These are phyloP conservation scores for Phytophthora colocasiae DNA, from an alignment of 352 stramenopile genomes.

Conservation along the genomic window DNA sequence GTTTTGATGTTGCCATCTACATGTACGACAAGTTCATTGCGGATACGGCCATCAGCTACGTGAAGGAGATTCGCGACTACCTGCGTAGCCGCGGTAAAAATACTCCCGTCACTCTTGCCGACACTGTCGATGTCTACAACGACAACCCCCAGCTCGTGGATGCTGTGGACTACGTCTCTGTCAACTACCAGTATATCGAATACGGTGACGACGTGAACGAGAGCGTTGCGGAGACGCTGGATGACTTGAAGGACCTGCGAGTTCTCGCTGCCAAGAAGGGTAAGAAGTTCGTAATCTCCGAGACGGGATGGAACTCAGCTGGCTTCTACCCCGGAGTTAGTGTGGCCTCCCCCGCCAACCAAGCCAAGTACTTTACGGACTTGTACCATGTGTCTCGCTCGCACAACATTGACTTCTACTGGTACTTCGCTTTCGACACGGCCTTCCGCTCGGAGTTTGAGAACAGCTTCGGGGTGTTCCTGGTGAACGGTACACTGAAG, in stretches of 20 bases:
- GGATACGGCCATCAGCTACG: slow-evolving; percentile 57
- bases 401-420: slow-evolving; percentile 73
- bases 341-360: slow-evolving; percentile 53
- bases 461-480: slow-evolving; percentile 70
- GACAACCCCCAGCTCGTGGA: slow-evolving; percentile 62
- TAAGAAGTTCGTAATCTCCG: slow-evolving; percentile 72
- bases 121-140: slow-evolving; percentile 75
- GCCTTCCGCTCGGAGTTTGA: slow-evolving; percentile 63
- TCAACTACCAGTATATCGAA: too few species aligned
- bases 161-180: slow-evolving; percentile 69
- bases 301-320: slow-evolving; percentile 70
- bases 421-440: slow-evolving; percentile 74
- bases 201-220: slow-evolving; percentile 60
- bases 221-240: slow-evolving; percentile 49
- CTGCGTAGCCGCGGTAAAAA: slow-evolving; percentile 47
- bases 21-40: slow-evolving; percentile 52
- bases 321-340: slow-evolving; percentile 39
- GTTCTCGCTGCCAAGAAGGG: slow-evolving; percentile 46
- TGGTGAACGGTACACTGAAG: slow-evolving; percentile 62
- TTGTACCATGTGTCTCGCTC: slow-evolving; percentile 63
- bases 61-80: slow-evolving; percentile 59
- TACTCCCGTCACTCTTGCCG: slow-evolving; percentile 70
- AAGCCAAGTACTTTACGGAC: slow-evolving; percentile 74
- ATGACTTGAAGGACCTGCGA: slow-evolving; percentile 60
- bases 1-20: slow-evolving; percentile 74